Evolutionary conservation across 305 asterid species (phyloP), one percentile per base, ranked within the genome.

Genomic region (Fraxinus sp.): DNA sequence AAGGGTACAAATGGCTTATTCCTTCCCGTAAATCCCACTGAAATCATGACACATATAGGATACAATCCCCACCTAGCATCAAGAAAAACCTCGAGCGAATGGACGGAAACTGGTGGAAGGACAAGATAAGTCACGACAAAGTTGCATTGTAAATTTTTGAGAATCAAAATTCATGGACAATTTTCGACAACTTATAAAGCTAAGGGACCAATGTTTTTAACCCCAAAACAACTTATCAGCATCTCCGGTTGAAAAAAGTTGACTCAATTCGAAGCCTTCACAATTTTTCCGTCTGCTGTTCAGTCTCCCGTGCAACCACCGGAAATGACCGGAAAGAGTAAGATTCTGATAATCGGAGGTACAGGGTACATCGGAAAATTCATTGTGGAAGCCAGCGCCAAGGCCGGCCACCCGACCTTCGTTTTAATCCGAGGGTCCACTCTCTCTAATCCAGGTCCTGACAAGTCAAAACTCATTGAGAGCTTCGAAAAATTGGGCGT

Each of bases 291-390:
- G 9, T 28, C 37, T 11, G 74, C 4, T 16, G 9, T 11, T 68
- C 20, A 28, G n/a, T 1, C 30, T 28, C 4, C 26, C 37, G 3
- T 10, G 20, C 74, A 11, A 14, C 9, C 20, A 16, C 37, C 74
- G 37, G 74, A 68, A 68, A 88, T 89, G 94, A 88, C 81, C 57
- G 87, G 78, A 62, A 89, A 79, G 49, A 86, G 86, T 75, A 88
- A 77, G 87, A 88, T 89, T 84, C 80, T 91, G 84, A 71, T 89
- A 0, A 87, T 87, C 22, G 91, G 93, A 37, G 94, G 89, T 9
- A 87, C 89, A 7, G 91, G 94, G 22, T 84, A 85, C 88, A 89
- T 91, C 13, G 92, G 91, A 9, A 89, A 87, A 28, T 89, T 87
- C 88, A 84, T 88, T 28, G 91, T 87, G 0, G 86, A 81, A 64